These are phyloP conservation scores for Ramaria sp. DNA, from an alignment of 768 basidiomycete species.

Conservation along the genomic window DNA sequence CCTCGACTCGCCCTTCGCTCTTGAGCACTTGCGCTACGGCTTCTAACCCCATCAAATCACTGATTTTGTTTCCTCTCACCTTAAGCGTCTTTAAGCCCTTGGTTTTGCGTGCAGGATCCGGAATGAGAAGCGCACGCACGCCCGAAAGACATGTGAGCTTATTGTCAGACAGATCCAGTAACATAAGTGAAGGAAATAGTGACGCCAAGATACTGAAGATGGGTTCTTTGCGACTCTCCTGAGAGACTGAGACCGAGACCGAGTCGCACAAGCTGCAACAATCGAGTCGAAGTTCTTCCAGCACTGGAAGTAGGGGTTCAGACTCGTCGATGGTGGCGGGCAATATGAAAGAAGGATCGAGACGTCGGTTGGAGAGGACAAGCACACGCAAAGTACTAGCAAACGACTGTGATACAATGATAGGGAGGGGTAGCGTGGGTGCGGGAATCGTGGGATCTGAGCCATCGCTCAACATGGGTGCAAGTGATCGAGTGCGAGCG, in stretches of 20 bases:
- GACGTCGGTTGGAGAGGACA: conserved; percentile 49
- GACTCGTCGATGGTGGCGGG: conserved; percentile 24
- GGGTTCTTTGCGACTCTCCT: conserved; percentile 29
- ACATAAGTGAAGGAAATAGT: conserved; percentile 61
- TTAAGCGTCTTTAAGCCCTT: conserved; percentile 52
- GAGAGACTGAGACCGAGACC: conserved; percentile 34
- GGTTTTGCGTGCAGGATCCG: conserved; percentile 17
- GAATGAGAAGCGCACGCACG: conserved; percentile 21
- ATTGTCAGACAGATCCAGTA: conserved; percentile 72
- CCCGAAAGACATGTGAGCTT: conserved; percentile 39
- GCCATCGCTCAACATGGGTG: conserved; percentile 16
- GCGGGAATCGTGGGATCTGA: conserved; percentile 47
- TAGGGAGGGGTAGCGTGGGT: conserved; percentile 54
- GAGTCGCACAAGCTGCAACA: conserved; percentile 58
- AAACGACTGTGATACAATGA: conserved; percentile 50
- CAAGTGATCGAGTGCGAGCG: conserved; percentile 50
- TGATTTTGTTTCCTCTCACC: conserved; percentile 57
- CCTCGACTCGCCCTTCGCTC: conserved; percentile 46
- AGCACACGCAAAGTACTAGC: conserved; percentile 47
- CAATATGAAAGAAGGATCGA: conserved; percentile 52
- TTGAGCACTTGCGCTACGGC: conserved; percentile 53
- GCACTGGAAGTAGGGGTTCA: conserved; percentile 37
- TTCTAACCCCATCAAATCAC: conserved; percentile 50
- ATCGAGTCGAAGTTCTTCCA: conserved; percentile 68
- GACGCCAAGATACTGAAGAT: conserved; percentile 47